phyloP scores from a whole-genome alignment of 805 yeast species.

The Jamesozyma hellenica region DNA sequence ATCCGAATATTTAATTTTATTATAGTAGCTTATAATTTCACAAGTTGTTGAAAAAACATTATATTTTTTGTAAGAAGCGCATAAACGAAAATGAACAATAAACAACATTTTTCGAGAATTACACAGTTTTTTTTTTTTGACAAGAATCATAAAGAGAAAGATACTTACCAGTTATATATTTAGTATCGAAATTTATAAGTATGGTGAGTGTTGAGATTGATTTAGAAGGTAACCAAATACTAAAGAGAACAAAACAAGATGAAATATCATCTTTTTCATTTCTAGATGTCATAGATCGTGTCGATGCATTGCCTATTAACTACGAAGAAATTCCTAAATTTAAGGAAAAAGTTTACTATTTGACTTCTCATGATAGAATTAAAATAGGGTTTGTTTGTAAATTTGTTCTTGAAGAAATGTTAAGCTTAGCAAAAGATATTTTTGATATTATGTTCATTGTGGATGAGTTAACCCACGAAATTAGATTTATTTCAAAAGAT shows the following conservation, averaged over 20 bases:
- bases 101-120: too few relatives aligned
- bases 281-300: constrained; percentile 18
- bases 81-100: too few relatives aligned
- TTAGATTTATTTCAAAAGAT: constrained; percentile 23
- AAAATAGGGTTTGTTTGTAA: constrained; percentile 34
- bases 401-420: constrained; percentile 28
- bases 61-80: too few relatives aligned
- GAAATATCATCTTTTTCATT: constrained; percentile 15
- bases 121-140: too few relatives aligned
- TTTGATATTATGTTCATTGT: constrained; percentile 22
- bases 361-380: constrained; percentile 31
- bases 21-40: too few relatives aligned
- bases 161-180: too few relatives aligned
- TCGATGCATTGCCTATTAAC: constrained; percentile 23
- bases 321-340: constrained; percentile 13
- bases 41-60: too few relatives aligned
- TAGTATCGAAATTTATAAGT: not conserved
- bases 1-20: too few relatives aligned
- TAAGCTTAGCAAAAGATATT: constrained; percentile 8
- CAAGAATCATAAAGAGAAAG: too few relatives aligned
- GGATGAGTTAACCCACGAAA: constrained; percentile 25
- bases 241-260: constrained; percentile 22
- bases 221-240: constrained; percentile 9
- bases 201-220: constrained; percentile 17
- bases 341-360: constrained; percentile 22